These are phyloP conservation scores for Ochromonas danica DNA, from an alignment of 108 stramenopile species.

Conservation along the genomic window DNA sequence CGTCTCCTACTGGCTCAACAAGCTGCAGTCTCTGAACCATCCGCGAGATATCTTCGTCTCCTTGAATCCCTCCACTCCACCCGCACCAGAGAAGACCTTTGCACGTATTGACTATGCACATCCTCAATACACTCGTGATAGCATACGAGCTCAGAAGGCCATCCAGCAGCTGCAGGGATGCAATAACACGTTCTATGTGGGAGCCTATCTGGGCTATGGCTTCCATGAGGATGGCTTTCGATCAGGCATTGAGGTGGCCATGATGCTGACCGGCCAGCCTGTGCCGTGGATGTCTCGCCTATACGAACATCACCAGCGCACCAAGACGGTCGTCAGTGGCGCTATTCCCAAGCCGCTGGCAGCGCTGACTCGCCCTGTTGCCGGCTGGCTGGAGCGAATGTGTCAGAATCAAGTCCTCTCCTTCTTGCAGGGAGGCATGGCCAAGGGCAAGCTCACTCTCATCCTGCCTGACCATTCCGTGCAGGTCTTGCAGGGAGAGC, in stretches of 20 bases:
- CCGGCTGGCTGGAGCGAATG: neutral
- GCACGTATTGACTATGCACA: constrained; percentile 67
- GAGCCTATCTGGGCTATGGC: constrained; percentile 89
- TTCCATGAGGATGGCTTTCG: constrained; percentile 96
- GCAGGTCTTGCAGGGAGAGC: constrained; percentile 37
- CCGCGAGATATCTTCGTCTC: constrained; percentile 77
- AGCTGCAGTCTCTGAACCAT: constrained; percentile 76
- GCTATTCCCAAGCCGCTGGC: neutral
- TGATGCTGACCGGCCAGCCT: constrained; percentile 59
- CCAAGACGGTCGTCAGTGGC: neutral
- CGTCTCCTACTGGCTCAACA: constrained; percentile 94
- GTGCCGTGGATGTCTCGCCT: constrained; percentile 67
- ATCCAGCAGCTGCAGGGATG: constrained; percentile 69
- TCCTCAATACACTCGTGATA: constrained; percentile 77
- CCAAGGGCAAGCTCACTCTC: constrained; percentile 60
- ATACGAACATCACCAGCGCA: too few relatives aligned
- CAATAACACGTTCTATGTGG: constrained; percentile 82
- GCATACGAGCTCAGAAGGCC: constrained; percentile 62
- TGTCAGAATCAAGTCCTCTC: constrained; percentile 49
- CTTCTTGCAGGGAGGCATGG: constrained; percentile 67
- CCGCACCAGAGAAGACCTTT: constrained; percentile 54
- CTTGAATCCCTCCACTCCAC: constrained; percentile 78
- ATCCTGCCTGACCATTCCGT: constrained; percentile 62
- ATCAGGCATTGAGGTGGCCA: constrained; percentile 74
- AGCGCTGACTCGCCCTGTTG: neutral